Evolutionary conservation across 805 yeast genomes (phyloP), one percentile per base, ranked within the genome.

Genomic region (Candida maris): DNA sequence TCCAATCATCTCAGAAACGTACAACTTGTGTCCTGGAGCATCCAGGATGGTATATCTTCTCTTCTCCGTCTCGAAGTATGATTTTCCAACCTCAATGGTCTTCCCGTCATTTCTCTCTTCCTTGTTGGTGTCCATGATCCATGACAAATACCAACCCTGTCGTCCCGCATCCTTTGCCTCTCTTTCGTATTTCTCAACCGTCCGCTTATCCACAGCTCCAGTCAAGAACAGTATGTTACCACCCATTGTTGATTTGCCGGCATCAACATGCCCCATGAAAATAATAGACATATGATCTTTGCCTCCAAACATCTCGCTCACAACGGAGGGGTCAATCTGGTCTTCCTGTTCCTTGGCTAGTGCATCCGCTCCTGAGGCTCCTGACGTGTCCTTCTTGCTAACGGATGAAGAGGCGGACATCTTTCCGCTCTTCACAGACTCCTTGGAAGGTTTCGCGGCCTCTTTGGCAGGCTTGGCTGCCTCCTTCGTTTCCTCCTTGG

Each of bases 211-310:
- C 43, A 93, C 98, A 32, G 97, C 86, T 44, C 97, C 97, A 16
- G 97, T 91, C 57, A 93, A 71, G 59, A 73, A 91, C 47, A 93
- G 75, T 51, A 93, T 71, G 67, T 93, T 93, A 68, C 99, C 99
- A 62, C 98, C 98, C 96, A 93, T 91, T 42, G 99, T 93, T 35
- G 96, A 87, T 67, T 93, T 93, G 62, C 99, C 98, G 23, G 98
- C 98, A 74, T 93, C 98, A 50, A 93, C 99, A 61, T 93, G 99
- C 53, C 99, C 99, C 97, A 93, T 93, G 68, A 93, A 93, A 51
- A 93, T 87, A 52, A 93, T 83, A 14, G 97, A 89, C 61, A 93
- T 77, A 68, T 93, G 98, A 62, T 91, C 98, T 65, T 93, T 93
- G 56, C 95, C 95, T 47, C 96, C 97, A 57, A 86, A 93, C 85